Evolutionary conservation across 805 yeast species (phyloP).

Genomic region (Yamadazyma endophytica): DNA sequence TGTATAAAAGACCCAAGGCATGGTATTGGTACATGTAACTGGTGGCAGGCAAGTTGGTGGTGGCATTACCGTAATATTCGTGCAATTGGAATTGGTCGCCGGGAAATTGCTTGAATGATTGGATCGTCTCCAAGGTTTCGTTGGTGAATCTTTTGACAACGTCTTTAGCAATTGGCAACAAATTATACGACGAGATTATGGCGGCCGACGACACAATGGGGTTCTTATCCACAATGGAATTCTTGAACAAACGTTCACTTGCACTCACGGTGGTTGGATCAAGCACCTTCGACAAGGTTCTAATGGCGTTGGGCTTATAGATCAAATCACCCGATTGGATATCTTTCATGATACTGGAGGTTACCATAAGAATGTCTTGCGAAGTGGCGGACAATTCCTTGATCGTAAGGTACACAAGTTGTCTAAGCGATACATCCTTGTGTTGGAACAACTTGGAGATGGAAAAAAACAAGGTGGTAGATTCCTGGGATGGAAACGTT

Average conservation of each 20-base stretch:
- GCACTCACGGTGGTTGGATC: slow-evolving; percentile 90
- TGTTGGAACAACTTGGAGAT: slow-evolving; percentile 94
- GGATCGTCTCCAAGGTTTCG: slow-evolving; percentile 89
- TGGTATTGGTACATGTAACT: slow-evolving; percentile 90
- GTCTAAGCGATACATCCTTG: slow-evolving; percentile 81
- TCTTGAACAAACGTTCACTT: slow-evolving; percentile 87
- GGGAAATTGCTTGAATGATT: slow-evolving; percentile 54
- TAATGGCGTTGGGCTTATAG: slow-evolving; percentile 90
- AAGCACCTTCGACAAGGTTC: slow-evolving; percentile 84
- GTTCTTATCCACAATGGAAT: slow-evolving; percentile 86
- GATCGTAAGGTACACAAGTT: slow-evolving; percentile 88
- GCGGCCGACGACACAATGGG: slow-evolving; percentile 94
- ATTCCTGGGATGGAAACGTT: slow-evolving; percentile 80
- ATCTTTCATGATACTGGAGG: slow-evolving; percentile 97
- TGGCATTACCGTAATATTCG: slow-evolving; percentile 52
- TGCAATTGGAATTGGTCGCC: slow-evolving; percentile 47
- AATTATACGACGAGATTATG: slow-evolving; percentile 81
- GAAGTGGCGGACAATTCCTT: slow-evolving; percentile 84
- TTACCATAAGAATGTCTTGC: slow-evolving; percentile 93
- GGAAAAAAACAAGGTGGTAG: slow-evolving; percentile 89
- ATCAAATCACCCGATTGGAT: slow-evolving; percentile 83
- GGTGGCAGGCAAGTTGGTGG: slow-evolving; percentile 55
- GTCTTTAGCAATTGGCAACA: slow-evolving; percentile 84
- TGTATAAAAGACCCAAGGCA: slow-evolving; percentile 86
- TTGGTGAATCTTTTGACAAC: slow-evolving; percentile 92